Conservation (phyloP, 768 basidiomycete genomes). For the Pholiota molesta region DNA sequence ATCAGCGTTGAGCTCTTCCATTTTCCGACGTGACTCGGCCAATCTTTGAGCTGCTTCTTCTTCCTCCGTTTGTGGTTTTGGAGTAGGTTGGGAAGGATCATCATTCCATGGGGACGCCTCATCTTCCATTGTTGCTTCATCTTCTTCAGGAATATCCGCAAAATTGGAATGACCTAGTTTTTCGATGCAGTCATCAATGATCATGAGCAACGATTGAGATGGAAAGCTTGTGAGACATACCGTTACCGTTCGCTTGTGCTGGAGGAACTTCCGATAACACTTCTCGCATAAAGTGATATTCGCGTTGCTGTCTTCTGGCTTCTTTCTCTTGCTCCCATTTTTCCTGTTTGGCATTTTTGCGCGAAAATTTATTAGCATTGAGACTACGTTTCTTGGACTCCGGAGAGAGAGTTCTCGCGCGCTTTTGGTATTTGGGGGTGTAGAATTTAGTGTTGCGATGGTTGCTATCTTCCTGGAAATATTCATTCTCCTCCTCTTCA, state of each 20-base stretch:
- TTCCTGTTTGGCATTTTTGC: slow-evolving; percentile 44
- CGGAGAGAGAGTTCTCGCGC: slow-evolving; percentile 54
- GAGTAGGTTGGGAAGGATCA: neutral
- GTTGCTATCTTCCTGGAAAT: slow-evolving; percentile 32
- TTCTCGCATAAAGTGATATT: slow-evolving; percentile 44
- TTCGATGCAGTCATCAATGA: neutral
- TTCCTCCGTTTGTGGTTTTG: slow-evolving; percentile 21
- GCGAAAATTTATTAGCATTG: slow-evolving; percentile 37
- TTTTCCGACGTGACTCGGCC: slow-evolving; percentile 23
- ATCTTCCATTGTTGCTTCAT: slow-evolving; percentile 6
- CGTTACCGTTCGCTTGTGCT: slow-evolving; percentile 16
- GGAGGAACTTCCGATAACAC: slow-evolving; percentile 39
- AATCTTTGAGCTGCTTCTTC: slow-evolving; percentile 26
- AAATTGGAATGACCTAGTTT: neutral
- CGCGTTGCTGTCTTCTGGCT: slow-evolving; percentile 38
- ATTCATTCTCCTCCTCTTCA: slow-evolving; percentile 34
- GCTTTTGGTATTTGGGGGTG: slow-evolving; percentile 43
- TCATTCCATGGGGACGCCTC: neutral
- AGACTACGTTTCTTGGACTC: slow-evolving; percentile 38
- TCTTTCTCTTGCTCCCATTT: slow-evolving; percentile 41
- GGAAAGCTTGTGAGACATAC: slow-evolving; percentile 8
- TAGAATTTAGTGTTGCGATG: slow-evolving; percentile 35
- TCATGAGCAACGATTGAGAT: neutral
- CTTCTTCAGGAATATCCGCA: slow-evolving; percentile 32
- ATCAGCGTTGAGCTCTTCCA: slow-evolving; percentile 26